A percentile compares a stretch with the other conserved stretches of the same genome.
Conservation (phyloP, 1,284 basidiomycete genomes). For the Phellinidium pouzarii region DNA sequence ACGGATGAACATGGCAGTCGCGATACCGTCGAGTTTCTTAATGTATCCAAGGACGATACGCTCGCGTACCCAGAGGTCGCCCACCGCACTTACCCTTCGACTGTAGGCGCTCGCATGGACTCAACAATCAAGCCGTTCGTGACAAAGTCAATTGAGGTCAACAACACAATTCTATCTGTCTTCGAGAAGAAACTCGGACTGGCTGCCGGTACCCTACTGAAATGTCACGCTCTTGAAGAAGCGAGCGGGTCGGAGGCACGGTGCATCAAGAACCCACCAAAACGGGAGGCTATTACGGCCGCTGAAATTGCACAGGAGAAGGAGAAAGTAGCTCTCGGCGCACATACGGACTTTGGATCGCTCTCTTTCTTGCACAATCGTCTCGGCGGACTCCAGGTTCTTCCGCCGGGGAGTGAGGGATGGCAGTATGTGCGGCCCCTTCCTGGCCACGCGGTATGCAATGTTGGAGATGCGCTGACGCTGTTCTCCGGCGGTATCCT, state of each 20-base stretch:
- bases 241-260: slow-evolving; percentile 55
- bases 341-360: slow-evolving; percentile 47
- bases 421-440: slow-evolving; percentile 69
- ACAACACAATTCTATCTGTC: slow-evolving; percentile 44
- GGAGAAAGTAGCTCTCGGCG: slow-evolving; percentile 37
- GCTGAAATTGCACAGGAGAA: slow-evolving; percentile 20
- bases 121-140: slow-evolving; percentile 48
- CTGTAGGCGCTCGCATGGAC: slow-evolving; percentile 45
- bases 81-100: slow-evolving; percentile 48
- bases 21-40: slow-evolving; percentile 61
- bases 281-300: slow-evolving; percentile 8
- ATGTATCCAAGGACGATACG: slow-evolving; percentile 60
- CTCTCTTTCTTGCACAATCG: slow-evolving; percentile 62
- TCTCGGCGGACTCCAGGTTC: slow-evolving; percentile 66
- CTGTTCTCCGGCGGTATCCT: slow-evolving; percentile 55
- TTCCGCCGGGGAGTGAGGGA: slow-evolving; percentile 51
- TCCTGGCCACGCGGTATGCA: slow-evolving; percentile 53
- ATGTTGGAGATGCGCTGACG: slow-evolving; percentile 51
- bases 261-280: slow-evolving; percentile 45
- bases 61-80: slow-evolving; percentile 46
- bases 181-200: slow-evolving; percentile 54
- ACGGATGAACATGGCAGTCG: slow-evolving; percentile 52
- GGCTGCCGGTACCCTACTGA: slow-evolving; percentile 40
- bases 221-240: slow-evolving; percentile 41
- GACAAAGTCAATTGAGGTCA: slow-evolving; percentile 48